A percentile compares a stretch with the other conserved stretches of the same genome.
Evolutionary conservation across 2,329 filamentous ascomycete species (phyloP).

Genomic region (Hymenoscyphus infarciens): DNA sequence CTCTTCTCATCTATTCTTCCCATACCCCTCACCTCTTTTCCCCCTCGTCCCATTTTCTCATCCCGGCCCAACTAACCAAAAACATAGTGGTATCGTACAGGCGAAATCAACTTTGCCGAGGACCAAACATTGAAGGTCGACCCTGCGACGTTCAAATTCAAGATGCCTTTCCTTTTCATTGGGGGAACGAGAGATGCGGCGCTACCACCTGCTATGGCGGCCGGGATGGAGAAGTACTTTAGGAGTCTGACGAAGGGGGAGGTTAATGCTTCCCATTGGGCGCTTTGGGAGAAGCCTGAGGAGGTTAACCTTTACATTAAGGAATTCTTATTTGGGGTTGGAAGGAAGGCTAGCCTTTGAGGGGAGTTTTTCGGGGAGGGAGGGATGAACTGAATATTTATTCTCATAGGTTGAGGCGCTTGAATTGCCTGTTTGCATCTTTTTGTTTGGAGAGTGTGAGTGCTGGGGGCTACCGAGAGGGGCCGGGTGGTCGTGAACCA

Average conservation of each 20-base stretch:
- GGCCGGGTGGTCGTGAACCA: no score
- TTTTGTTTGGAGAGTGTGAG: no score
- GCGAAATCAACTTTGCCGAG: constrained; percentile 70
- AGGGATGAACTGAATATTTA: neutral
- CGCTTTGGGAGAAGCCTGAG: constrained; percentile 66
- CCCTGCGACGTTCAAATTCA: constrained; percentile 51
- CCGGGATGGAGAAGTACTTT: constrained; percentile 66
- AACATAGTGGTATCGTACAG: constrained; percentile 72
- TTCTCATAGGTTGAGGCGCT: no score
- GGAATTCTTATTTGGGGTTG: constrained; percentile 29
- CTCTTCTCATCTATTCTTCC: neutral
- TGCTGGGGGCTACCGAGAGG: no score
- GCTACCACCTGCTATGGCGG: constrained; percentile 67
- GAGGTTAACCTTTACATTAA: constrained; percentile 63
- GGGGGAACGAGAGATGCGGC: constrained; percentile 67
- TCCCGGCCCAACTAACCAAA: neutral
- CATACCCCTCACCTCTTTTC: no score
- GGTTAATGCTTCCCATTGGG: constrained; percentile 78
- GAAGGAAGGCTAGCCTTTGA: constrained; percentile 15
- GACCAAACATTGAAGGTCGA: constrained; percentile 61
- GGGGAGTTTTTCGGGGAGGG: neutral
- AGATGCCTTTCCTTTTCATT: constrained; percentile 70
- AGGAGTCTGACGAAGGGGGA: constrained; percentile 58
- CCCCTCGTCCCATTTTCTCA: no score
- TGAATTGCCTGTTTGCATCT: no score